Percentiles rank a stretch among this genome's conserved stretches.
phyloP scores from a whole-genome alignment of 1,139 yeast genomes.

The Yarrowia galli region DNA sequence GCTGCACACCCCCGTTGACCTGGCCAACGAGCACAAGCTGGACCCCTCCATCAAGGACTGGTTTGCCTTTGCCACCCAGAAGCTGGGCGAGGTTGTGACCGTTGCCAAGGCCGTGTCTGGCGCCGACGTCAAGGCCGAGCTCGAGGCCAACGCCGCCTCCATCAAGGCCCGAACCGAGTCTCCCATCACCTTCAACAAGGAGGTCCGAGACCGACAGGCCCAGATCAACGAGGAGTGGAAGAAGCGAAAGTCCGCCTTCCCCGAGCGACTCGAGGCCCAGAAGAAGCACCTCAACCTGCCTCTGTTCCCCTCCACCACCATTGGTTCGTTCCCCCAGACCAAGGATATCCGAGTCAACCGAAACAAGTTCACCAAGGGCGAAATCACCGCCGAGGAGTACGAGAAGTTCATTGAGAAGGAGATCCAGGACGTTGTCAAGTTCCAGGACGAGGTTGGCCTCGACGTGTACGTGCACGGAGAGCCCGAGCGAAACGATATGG shows the following conservation, averaged over 20 bases:
- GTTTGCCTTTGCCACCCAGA: slow-evolving; percentile 98
- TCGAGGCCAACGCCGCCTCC: slow-evolving; percentile 86
- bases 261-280: slow-evolving; percentile 86
- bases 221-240: slow-evolving; percentile 71
- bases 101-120: slow-evolving; percentile 90
- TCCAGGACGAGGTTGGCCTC: slow-evolving; percentile 98
- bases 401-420: slow-evolving; percentile 96
- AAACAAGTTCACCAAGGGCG: slow-evolving; percentile 97
- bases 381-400: slow-evolving; percentile 91
- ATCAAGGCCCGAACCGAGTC: slow-evolving; percentile 87
- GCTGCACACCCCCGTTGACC: slow-evolving; percentile 98
- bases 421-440: slow-evolving; percentile 92
- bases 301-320: slow-evolving; percentile 98
- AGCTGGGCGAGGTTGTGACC: slow-evolving; percentile 86
- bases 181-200: slow-evolving; percentile 86
- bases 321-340: slow-evolving; percentile 99
- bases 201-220: slow-evolving; percentile 87
- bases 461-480: slow-evolving; percentile 99
- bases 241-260: slow-evolving; percentile 87
- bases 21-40: slow-evolving; percentile 87
- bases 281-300: slow-evolving; percentile 89
- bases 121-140: slow-evolving; percentile 65
- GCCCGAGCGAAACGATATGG: slow-evolving; percentile 99
- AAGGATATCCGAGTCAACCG: slow-evolving; percentile 98
- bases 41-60: slow-evolving; percentile 92